These are phyloP conservation scores for Acanthamoeba divionensis DNA, from an alignment of 208 protist genomes.

Conservation along the genomic window DNA sequence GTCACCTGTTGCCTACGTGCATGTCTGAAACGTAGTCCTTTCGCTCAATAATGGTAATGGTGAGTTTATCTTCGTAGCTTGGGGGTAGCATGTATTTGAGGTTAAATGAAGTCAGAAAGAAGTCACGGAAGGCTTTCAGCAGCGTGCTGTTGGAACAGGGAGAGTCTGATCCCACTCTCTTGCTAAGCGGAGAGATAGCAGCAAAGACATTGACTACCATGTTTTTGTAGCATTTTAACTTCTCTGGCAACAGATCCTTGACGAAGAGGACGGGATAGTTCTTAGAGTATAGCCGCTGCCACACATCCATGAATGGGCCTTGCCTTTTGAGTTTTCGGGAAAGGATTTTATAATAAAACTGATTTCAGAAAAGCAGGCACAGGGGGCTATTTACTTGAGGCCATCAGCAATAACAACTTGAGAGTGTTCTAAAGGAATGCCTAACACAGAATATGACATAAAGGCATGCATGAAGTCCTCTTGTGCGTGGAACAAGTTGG, in stretches of 20 bases:
- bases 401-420: slow-evolving; percentile 47
- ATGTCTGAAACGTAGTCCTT: not conserved
- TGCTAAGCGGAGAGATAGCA: not conserved
- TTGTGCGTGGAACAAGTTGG: not conserved
- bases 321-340: not conserved
- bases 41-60: not conserved
- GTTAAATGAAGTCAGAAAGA: not conserved
- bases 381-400: not conserved
- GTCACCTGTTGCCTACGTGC: too few species aligned
- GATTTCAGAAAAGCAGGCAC: not conserved
- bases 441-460: not conserved
- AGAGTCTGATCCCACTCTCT: not conserved
- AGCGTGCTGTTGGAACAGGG: not conserved
- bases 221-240: not conserved
- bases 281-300: not conserved
- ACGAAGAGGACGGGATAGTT: not conserved
- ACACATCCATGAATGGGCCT: not conserved
- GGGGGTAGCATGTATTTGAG: not conserved
- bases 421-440: not conserved
- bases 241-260: not conserved
- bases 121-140: not conserved
- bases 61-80: not conserved
- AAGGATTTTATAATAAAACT: too few species aligned
- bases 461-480: slow-evolving; percentile 14
- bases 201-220: slow-evolving; percentile 31